Evolutionary conservation across 352 stramenopile species (phyloP).

Genomic region (Peronospora belbahrii): DNA sequence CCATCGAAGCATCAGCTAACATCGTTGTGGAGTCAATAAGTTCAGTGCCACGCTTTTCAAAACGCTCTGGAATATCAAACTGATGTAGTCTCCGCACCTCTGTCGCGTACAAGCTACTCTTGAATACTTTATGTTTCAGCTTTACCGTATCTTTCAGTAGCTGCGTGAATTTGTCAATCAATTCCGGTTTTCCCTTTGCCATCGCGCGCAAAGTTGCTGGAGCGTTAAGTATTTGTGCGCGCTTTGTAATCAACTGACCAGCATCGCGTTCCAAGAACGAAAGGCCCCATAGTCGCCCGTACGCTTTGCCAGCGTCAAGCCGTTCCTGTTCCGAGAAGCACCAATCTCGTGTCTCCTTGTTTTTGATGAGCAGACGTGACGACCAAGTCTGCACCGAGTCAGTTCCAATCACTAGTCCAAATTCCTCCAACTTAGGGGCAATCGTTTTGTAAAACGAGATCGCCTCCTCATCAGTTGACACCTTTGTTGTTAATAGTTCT

Average conservation of each 20-base stretch:
- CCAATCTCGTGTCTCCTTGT: constrained; percentile 83
- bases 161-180: constrained; percentile 83
- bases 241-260: constrained; percentile 69
- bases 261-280: constrained; percentile 73
- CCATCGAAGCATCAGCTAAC: constrained; percentile 60
- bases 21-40: constrained; percentile 53
- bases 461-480: constrained; percentile 57
- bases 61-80: constrained; percentile 58
- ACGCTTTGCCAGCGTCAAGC: constrained; percentile 67
- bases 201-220: constrained; percentile 48
- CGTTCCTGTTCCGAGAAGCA: constrained; percentile 79
- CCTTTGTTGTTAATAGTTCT: constrained; percentile 36
- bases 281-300: constrained; percentile 67
- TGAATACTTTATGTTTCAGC: constrained; percentile 86
- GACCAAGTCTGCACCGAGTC: constrained; percentile 80
- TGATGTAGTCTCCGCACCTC: constrained; percentile 53
- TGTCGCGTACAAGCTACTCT: constrained; percentile 48
- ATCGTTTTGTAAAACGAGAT: constrained; percentile 62
- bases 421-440: constrained; percentile 47
- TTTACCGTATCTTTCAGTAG: constrained; percentile 83
- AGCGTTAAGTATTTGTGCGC: constrained; percentile 61
- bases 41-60: constrained; percentile 55
- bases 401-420: constrained; percentile 54
- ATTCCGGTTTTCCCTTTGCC: constrained; percentile 70
- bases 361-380: constrained; percentile 77